phyloP scores from a whole-genome alignment of 1,284 basidiomycete species.

The Boletus subluridellus region DNA sequence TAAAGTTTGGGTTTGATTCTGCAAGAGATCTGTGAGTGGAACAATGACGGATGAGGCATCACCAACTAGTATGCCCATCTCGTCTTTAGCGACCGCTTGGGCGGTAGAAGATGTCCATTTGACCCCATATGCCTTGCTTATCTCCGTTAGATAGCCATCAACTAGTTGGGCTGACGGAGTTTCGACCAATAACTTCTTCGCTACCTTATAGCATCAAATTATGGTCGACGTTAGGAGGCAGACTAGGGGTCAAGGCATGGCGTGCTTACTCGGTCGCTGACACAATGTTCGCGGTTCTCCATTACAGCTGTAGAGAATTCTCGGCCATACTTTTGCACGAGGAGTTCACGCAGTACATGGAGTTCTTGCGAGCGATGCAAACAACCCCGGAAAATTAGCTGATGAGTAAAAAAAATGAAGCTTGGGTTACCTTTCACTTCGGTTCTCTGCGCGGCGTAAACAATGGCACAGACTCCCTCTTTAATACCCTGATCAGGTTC shows the following conservation, averaged over 20 bases:
- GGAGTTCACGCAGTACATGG: slow-evolving; percentile 85
- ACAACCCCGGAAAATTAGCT: slow-evolving; percentile 3
- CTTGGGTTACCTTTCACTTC: slow-evolving; percentile 75
- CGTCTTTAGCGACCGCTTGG: slow-evolving; percentile 11
- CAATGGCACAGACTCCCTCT: slow-evolving; percentile 77
- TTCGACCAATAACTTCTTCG: slow-evolving; percentile 65
- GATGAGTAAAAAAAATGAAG: slow-evolving; percentile 1
- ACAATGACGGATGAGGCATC: slow-evolving; percentile 1
- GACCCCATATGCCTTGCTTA: slow-evolving; percentile 84
- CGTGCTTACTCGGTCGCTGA: slow-evolving; percentile 68
- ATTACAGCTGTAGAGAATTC: slow-evolving; percentile 78
- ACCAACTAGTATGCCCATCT: slow-evolving; percentile 36
- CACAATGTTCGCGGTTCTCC: slow-evolving; percentile 79
- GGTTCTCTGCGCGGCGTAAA: slow-evolving; percentile 87
- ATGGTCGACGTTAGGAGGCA: neutral
- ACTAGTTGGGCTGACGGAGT: slow-evolving; percentile 76
- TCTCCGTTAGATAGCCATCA: slow-evolving; percentile 83
- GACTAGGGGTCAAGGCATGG: neutral
- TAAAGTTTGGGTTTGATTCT: slow-evolving; percentile 12
- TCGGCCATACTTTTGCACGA: slow-evolving; percentile 91
- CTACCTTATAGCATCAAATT: slow-evolving; percentile 46
- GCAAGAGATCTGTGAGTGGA: slow-evolving; percentile 1
- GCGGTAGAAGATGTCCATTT: slow-evolving; percentile 52
- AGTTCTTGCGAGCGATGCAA: slow-evolving; percentile 57
- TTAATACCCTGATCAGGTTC: slow-evolving; percentile 81